Evolutionary conservation across 2,329 filamentous ascomycete genomes (phyloP), one percentile per base, ranked within the genome.

Genomic region (Aspergillus costaricaensis): DNA sequence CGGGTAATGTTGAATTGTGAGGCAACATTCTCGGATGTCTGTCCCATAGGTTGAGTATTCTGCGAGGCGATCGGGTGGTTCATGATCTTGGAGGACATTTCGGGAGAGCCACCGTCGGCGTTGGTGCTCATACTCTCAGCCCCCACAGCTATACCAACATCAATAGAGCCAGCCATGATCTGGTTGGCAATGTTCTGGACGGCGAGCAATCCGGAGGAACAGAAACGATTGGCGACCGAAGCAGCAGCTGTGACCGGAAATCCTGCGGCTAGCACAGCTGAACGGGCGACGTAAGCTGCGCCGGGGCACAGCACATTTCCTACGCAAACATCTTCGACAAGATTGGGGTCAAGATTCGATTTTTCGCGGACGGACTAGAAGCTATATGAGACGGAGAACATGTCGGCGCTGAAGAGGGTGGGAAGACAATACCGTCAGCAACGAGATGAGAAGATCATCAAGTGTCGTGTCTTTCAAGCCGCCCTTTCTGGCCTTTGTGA

Each of bases 1-100:
- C 93, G 88, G 55, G 81, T 71, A 71, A 97, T 86, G 63, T 82
- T 81, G 70, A 89, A 87, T 72, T 92, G 91, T 74, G 88, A 87
- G 56, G 93, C 93, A 87, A 97, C 96, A 71, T 92, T 81, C 80
- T 97, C 93, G n/a, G 91, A 96, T 39, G 96, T 85, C 43, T 91
- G 85, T 63, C 93, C 93, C 93, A 97, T 97, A 72, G 91, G 88
- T 19, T 96, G 92, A 79, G 91, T 93, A 85, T 94, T 97, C 83
- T 96, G 94, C 68, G 89, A 89, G 15, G 92, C 87, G 73, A 93
- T 86, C 59, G 86, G 85, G 80, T 92, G 85, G 62, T 81, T 82
- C 72, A 93, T 87, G 67, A 97, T 86, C 56, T 89, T 82, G 57
- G 92, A 88, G 23, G 90, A 92, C 84, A 96, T 94, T 76, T 96